A percentile compares a stretch with the other conserved stretches of the same genome.
phyloP scores from a whole-genome alignment of 192 early-diverging fungal species.

The Podila clonocystis region DNA sequence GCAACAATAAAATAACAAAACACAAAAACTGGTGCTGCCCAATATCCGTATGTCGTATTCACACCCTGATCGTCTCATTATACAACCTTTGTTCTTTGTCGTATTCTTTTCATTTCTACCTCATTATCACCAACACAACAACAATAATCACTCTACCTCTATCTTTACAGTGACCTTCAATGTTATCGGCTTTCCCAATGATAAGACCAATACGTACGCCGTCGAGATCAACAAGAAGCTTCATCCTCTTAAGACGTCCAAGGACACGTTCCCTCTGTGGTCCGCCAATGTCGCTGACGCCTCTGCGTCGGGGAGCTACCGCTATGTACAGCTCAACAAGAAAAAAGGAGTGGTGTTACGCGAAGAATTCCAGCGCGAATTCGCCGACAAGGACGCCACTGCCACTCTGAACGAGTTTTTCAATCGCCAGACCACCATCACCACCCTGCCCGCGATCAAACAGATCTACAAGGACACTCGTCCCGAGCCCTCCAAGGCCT shows the following conservation, averaged over 20 bases:
- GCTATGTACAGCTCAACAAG: slow-evolving; percentile 11
- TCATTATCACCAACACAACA: too few relatives aligned
- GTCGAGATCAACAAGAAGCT: slow-evolving; percentile 25
- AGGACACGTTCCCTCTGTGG: slow-evolving; percentile 33
- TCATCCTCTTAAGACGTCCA: slow-evolving; percentile 12
- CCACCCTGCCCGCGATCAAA: slow-evolving; percentile 8
- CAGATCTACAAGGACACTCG: slow-evolving; percentile 16
- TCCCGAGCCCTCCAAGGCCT: slow-evolving; percentile 20
- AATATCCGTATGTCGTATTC: too few relatives aligned
- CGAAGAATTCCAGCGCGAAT: slow-evolving; percentile 14
- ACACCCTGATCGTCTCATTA: too few relatives aligned
- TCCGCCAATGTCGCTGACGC: slow-evolving; percentile 27
- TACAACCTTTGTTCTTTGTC: neutral
- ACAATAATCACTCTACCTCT: neutral
- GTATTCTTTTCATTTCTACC: neutral
- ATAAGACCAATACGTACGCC: slow-evolving; percentile 7
- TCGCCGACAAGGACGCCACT: slow-evolving; percentile 12
- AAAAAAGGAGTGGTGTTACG: neutral
- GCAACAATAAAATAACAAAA: too few relatives aligned
- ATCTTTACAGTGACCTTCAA: slow-evolving; percentile 26
- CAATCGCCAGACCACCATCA: slow-evolving; percentile 7
- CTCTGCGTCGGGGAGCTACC: slow-evolving; percentile 6
- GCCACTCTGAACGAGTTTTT: slow-evolving; percentile 31
- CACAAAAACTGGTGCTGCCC: too few relatives aligned
- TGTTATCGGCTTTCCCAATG: slow-evolving; percentile 25